Evolutionary conservation across 768 basidiomycete genomes (phyloP), one percentile per base, ranked within the genome.

Genomic region (Piloderma croceum): DNA sequence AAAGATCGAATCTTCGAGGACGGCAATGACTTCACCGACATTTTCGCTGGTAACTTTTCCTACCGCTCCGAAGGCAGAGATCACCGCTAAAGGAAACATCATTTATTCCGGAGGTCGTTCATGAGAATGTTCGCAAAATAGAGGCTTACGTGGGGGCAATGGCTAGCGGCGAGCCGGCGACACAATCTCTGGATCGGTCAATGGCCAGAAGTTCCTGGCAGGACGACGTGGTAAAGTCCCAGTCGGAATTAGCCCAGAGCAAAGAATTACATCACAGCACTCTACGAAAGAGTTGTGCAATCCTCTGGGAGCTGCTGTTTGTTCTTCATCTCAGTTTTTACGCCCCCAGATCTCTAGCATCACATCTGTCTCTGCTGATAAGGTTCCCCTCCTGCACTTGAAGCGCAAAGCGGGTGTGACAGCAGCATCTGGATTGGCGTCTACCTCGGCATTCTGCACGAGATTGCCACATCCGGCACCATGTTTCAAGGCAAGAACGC

Each of bases 401-500:
- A 98, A 98, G 73, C 83, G 96, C 61, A 96, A 92, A 69, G 89
- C 94, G 23, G 96, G 94, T 25, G 77, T 77, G 13, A 98, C 69
- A 92, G 89, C 54, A 90, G 87, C 66, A 98, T 98, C 64, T 71
- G 98, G 39, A 98, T 94, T 7, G 79, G 89, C 39, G 87, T 90
- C 18, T 97, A 99, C 63, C 79, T 99, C 48, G 96, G 98, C 56
- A 85, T 99, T 51, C 73, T 99, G 24, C 90, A 93, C 58, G 96
- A 99, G 65, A 98, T 99, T 52, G 96, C 96, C 5, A 97, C 96
- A 0, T 91, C 94, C 4, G 96, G 96, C 10, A 97, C 93, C 1
- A 93, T 92, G 1, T 99, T 98, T 76, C 88, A 94, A 63, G 94
- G 93, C 71, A 99, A 98, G 76, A 98, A 98, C 54, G 96, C 96